A percentile compares a stretch with the other conserved stretches of the same genome.
phyloP scores from a whole-genome alignment of 176 grass and related monocot genomes.

The Puya raimondii region DNA sequence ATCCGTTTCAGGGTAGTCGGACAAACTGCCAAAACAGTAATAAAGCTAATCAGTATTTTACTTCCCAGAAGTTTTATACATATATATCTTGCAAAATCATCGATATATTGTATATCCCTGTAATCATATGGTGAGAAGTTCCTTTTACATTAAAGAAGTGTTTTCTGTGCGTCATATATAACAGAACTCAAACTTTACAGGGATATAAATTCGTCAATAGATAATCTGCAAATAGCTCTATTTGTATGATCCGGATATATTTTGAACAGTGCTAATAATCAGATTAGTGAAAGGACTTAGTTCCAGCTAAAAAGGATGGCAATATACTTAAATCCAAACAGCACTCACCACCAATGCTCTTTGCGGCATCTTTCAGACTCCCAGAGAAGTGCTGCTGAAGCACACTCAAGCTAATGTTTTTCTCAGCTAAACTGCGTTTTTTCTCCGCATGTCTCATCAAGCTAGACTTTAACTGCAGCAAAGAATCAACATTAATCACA shows the following conservation, averaged over 20 bases:
- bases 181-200: no score
- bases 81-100: neutral
- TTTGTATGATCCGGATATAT: no score
- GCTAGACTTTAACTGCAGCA: slow-evolving; percentile 40
- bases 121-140: neutral
- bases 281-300: neutral
- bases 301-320: neutral
- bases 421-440: slow-evolving; percentile 54
- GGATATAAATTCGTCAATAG: no score
- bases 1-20: slow-evolving; percentile 94
- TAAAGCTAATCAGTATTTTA: neutral
- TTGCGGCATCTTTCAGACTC: slow-evolving; percentile 86
- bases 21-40: slow-evolving; percentile 56
- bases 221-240: no score
- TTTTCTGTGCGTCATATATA: no score
- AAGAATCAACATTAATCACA: neutral
- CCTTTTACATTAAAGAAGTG: no score
- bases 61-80: slow-evolving; percentile 13
- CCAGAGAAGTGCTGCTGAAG: slow-evolving; percentile 91
- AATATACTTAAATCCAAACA: no score
- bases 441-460: slow-evolving; percentile 39
- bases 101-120: neutral
- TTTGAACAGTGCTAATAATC: neutral
- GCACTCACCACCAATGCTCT: slow-evolving; percentile 70
- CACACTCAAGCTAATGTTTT: slow-evolving; percentile 85